Conservation (phyloP, 2,329 filamentous ascomycete species). For the Cercospora sp. region DNA sequence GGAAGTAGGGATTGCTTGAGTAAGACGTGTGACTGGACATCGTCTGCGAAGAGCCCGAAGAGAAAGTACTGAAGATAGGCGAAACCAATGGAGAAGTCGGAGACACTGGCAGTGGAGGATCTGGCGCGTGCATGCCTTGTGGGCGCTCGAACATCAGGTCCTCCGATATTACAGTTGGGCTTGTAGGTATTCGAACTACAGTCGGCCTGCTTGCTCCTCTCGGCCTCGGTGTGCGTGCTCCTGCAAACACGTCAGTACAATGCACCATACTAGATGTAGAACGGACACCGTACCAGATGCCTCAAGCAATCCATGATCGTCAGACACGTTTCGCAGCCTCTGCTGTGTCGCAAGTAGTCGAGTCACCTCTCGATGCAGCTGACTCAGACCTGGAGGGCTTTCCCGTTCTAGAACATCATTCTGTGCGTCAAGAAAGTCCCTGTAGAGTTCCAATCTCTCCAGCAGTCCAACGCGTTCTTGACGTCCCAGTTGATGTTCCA, state of each 20-base stretch:
- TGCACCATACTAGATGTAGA: not conserved
- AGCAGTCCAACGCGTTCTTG: constrained; percentile 51
- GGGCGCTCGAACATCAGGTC: constrained; percentile 10
- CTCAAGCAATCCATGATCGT: not conserved
- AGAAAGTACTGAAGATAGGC: constrained; percentile 41
- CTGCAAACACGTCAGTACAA: constrained; percentile 13
- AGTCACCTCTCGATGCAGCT: constrained; percentile 5
- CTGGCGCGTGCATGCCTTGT: constrained; percentile 6
- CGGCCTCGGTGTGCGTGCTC: constrained; percentile 25
- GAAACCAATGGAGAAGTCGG: constrained; percentile 38
- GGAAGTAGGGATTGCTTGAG: constrained; percentile 23
- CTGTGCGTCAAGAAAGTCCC: constrained; percentile 49
- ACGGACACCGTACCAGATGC: constrained; percentile 7
- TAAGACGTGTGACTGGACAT: constrained; percentile 39
- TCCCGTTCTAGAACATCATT: constrained; percentile 26
- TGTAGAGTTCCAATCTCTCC: constrained; percentile 53
- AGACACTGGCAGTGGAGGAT: constrained; percentile 37
- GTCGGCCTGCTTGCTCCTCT: constrained; percentile 16
- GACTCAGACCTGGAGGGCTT: constrained; percentile 7
- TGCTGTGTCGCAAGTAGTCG: constrained; percentile 22
- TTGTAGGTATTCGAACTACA: constrained; percentile 23
- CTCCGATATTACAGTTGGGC: constrained; percentile 22
- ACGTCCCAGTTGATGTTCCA: constrained; percentile 49
- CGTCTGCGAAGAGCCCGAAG: constrained; percentile 46
- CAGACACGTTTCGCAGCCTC: constrained; percentile 7